Base-by-base conservation (phyloP, 495 filamentous ascomycete genomes). In the Elasticomyces elasticus region DNA sequence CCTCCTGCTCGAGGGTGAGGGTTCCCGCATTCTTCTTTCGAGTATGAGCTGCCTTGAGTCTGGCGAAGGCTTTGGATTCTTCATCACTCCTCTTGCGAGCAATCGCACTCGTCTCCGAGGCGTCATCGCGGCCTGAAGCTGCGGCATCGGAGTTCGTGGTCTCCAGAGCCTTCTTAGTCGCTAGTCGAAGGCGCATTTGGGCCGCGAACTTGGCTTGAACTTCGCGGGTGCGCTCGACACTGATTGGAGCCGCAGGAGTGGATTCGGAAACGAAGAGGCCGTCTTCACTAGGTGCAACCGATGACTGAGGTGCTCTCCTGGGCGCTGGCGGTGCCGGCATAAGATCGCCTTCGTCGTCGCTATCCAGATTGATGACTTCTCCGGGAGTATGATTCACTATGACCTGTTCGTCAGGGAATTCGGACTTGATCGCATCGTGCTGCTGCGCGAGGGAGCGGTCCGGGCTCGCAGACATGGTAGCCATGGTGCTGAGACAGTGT, bases 21-120 rank as follows among this genome's bases (percentile, higher is more conserved):
- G 33, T 62, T 17, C 41, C 46, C 5, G 30, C 51, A n/a, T 27
- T 11, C n/a, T 31, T 45, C 42, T 54, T 54, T 6, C 42, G 24
- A 1, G 31, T 22, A 23, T 26, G 25, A 11, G 40, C 22, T 23
- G 24, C 27, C 40, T 47, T 45, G 1, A 25, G 10, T 42, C n/a
- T 47, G 10, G 51, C 51, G 23, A 46, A 54, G 5, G 23, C 23
- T 11, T 19, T 20, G 17, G 23, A 20, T 5, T 24, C 20, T 25
- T 43, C 50, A 4, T 31, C 24, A 7, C 22, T 28, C 4, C 23
- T 19, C 45, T 31, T 28, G 45, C 45, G 17, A 49, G 11, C 17
- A 5, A 27, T 49, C 7, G 17, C 35, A 12, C 13, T 23, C 5
- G 25, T 45, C 42, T 26, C 42, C 42, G 5, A 45, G 2, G 19